Conservation (phyloP, 768 basidiomycete species). For the Peribolospora baueri region DNA sequence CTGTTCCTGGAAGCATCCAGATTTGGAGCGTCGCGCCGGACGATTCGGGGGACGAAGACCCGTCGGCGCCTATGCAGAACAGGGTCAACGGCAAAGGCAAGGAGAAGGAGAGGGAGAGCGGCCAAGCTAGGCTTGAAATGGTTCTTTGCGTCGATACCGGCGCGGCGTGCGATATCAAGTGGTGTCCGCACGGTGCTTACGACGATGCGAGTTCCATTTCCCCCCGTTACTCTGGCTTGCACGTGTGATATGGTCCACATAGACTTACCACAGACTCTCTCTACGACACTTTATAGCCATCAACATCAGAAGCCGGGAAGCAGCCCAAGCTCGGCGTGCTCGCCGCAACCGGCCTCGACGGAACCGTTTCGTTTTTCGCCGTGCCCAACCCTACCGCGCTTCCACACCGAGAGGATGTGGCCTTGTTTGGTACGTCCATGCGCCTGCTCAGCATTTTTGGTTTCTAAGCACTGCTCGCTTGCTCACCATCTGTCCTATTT, state of each 20-base stretch:
- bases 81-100: background rate
- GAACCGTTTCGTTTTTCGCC: constrained; percentile 48
- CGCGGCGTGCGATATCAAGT: constrained; percentile 54
- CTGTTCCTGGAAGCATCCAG: constrained; percentile 47
- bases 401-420: background rate
- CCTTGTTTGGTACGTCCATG: too few relatives aligned
- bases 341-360: constrained; percentile 65
- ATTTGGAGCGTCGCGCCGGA: constrained; percentile 40
- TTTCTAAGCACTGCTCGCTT: too few relatives aligned
- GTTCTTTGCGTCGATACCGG: constrained; percentile 64
- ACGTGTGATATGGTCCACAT: too few relatives aligned
- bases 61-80: background rate
- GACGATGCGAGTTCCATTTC: constrained; percentile 25
- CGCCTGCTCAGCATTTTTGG: too few relatives aligned
- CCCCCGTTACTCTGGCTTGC: background rate
- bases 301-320: too few relatives aligned
- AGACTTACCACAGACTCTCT: too few relatives aligned
- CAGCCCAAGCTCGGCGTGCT: constrained; percentile 47
- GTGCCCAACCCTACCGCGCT: constrained; percentile 51
- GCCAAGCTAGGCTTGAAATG: constrained; percentile 30
- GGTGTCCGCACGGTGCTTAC: constrained; percentile 76
- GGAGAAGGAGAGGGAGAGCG: constrained; percentile 1
- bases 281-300: too few relatives aligned
- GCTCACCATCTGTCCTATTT: too few relatives aligned
- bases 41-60: constrained; percentile 9